Percentiles rank a stretch among this genome's conserved stretches.
Conservation (phyloP, 352 stramenopile genomes). For the Phytophthora fragariaefolia region DNA sequence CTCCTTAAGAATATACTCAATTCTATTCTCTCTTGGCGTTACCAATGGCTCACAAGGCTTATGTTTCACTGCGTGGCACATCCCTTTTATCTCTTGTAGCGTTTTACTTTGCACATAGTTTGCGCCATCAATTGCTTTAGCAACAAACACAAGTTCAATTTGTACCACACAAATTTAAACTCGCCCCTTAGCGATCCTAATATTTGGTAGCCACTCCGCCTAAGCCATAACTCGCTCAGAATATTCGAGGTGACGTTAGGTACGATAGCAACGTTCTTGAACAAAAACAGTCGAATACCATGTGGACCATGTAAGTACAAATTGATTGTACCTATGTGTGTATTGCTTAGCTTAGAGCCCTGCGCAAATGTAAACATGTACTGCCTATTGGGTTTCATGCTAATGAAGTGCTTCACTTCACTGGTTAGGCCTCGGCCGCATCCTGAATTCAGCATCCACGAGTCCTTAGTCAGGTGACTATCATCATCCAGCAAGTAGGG, state of each 20-base stretch:
- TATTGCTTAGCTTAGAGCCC: neutral
- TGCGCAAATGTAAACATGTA: constrained; percentile 31
- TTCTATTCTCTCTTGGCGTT: too few species aligned
- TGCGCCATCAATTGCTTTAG: too few species aligned
- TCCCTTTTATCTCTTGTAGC: too few species aligned
- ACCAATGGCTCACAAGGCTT: too few species aligned
- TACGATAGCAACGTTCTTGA: constrained; percentile 15
- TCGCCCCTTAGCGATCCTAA: constrained; percentile 5
- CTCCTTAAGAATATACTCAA: too few species aligned
- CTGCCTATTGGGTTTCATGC: neutral
- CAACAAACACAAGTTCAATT: neutral
- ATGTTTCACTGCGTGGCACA: too few species aligned
- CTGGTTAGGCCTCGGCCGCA: constrained; percentile 18
- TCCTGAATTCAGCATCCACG: constrained; percentile 9
- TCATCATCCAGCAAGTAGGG: neutral
- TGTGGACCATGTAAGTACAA: constrained; percentile 12
- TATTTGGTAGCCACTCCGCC: constrained; percentile 11
- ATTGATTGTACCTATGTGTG: constrained; percentile 18
- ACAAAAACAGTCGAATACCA: constrained; percentile 9
- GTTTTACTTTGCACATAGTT: too few species aligned
- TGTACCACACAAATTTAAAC: constrained; percentile 8
- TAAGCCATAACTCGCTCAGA: constrained; percentile 18
- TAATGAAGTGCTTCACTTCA: constrained; percentile 4
- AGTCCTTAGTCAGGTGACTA: constrained; percentile 4
- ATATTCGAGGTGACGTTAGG: constrained; percentile 19